These are phyloP conservation scores for Anethum foeniculum DNA, from an alignment of 140 eudicot species.

Conservation along the genomic window DNA sequence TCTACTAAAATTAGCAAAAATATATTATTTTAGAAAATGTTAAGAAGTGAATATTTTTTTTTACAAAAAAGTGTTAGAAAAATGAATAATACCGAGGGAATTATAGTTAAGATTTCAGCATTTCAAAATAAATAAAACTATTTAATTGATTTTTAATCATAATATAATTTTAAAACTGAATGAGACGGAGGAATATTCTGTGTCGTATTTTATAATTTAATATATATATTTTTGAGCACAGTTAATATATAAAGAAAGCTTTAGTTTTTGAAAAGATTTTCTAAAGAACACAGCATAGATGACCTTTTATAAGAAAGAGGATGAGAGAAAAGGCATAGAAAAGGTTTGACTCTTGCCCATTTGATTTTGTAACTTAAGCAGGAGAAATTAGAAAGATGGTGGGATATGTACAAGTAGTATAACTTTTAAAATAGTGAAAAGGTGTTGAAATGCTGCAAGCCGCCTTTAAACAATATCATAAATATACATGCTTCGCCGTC, in stretches of 20 bases:
- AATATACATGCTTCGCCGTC: too few species aligned
- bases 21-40: too few species aligned
- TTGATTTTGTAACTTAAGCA: not conserved
- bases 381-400: not conserved
- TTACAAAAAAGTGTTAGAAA: too few species aligned
- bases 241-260: not conserved
- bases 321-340: constrained; percentile 1
- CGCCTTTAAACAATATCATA: not conserved
- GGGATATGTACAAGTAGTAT: not conserved
- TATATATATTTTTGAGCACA: not conserved
- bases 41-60: too few species aligned
- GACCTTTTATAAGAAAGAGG: not conserved
- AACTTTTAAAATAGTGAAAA: not conserved
- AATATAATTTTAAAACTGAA: too few species aligned
- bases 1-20: too few species aligned
- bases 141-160: too few species aligned
- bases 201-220: too few species aligned
- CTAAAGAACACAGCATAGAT: not conserved
- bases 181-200: too few species aligned
- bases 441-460: not conserved
- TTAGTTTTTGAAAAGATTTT: not conserved
- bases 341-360: constrained; percentile 3
- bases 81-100: too few species aligned
- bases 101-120: too few species aligned
- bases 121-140: too few species aligned